Base-by-base conservation (phyloP, 805 yeast species). In the Starmerella tilneyi region DNA sequence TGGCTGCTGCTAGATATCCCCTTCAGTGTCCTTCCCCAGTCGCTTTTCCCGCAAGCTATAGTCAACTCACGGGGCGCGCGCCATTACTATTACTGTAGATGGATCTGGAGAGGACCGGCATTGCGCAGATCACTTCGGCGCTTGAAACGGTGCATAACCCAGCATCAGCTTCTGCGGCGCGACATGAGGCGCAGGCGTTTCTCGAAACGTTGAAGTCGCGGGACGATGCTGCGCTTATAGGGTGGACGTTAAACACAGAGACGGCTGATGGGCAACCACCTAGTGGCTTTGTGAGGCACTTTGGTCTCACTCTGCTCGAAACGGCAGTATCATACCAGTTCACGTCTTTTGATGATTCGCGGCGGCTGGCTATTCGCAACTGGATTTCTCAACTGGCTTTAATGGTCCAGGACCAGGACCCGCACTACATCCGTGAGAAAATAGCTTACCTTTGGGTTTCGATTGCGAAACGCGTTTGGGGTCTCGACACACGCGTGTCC, bases 391-490 rank as follows among this genome's bases (percentile, higher is more conserved):
- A 88, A 55, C 72, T 92, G 36, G 76, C 86, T 22, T 68, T 68
- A 27, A 73, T 75, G 40, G 74, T 81, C 0, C 58, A 69, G 5
- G 65, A 65, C n/a, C 62, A 65, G 20, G 96, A 89, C 60, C 95
- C 97, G 6, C 89, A 85, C 61, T 94, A 80, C 57, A 70, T 92
- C 46, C 84, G 80, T 58, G 97, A 88, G 59, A 92, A 92, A 63
- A 59, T 88, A 32, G 94, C 96, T 12, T 81, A 76, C 52, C 64
- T 92, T 21, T 88, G 97, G 96, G 95, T 84, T 0, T 80, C 83
- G 33, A 69, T 92, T 7, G 94, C 95, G 9, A 92, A 92, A 59
- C 72, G 94, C 46, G 72, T 78, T 24, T 92, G 98, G 98, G 96
- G 96, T 15, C 69, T 75, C 9, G 60, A 57, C 45, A 42, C 52